Evolutionary conservation across 2,329 filamentous ascomycete genomes (phyloP), one percentile per base, ranked within the genome.

Genomic region (Penicillium sp.): DNA sequence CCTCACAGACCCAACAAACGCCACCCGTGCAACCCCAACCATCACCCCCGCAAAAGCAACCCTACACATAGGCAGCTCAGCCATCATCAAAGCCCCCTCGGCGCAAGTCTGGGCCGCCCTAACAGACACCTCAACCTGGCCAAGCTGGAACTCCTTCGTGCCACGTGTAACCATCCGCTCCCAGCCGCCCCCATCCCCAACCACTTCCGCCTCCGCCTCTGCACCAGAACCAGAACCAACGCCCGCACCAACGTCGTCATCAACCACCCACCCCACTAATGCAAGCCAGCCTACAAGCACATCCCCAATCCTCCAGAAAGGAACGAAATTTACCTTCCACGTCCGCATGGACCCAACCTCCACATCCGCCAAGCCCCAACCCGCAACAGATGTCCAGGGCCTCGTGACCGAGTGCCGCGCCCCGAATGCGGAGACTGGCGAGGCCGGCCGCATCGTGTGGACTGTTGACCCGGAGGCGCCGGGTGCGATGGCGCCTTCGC

Each of bases 131-230:
- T 73, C 75, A 19, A 75, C 72, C 47, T 80, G 74, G 73, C 69
- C 72, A 19, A 61, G 71, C 43, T 81, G 78, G 78, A 80, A 79
- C 59, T 67, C 68, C 7, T 80, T 79, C 61, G 68, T 77, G 6
- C 73, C 76, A 2, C 67, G 69, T 23, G 76, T 78, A 4, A 73
- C 71, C n/a, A 75, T 81, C 59, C 74, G 70, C 41, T 68, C 71
- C 35, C 77, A 79, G 29, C 70, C 76, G 53, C 40, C 58, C 4
- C 16, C 32, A 32, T 38, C 49, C 13, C 41, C 30, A 46, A 39
- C 48, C 9, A 36, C 48, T 7, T 29, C 48, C 3, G 48, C 48
- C 5, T 23, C 23, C 23, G 23, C 23, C 23, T 23, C 23, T 5
- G 23, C 23, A 23, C 23, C 23, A 23, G 23, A 23, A 16, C 48